Evolutionary conservation across 2,329 filamentous ascomycete genomes (phyloP).

Genomic region (Hypoxylon sp.): DNA sequence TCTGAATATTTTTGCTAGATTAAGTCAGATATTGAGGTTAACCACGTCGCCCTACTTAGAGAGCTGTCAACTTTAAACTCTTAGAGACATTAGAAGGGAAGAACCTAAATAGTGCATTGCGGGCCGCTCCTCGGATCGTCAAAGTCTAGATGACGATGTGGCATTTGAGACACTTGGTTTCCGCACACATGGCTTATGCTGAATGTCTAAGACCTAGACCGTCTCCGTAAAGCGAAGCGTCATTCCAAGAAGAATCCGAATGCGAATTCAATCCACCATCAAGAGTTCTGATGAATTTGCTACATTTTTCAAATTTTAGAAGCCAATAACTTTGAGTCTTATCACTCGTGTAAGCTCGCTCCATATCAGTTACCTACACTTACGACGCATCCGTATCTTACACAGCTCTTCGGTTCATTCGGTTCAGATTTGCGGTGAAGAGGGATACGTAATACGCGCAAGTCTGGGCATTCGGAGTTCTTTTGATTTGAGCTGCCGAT

Average conservation of each 20-base stretch:
- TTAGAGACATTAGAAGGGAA: not conserved
- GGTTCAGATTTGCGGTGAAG: constrained; percentile 5
- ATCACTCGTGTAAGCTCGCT: not conserved
- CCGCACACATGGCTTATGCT: not conserved
- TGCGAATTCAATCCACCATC: not conserved
- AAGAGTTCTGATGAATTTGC: not conserved
- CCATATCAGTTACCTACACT: not conserved
- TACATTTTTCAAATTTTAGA: too few species aligned
- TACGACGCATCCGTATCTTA: not conserved
- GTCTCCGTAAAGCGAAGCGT: not conserved
- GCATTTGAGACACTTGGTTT: not conserved
- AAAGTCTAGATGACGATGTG: not conserved
- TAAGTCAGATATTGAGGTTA: too few species aligned
- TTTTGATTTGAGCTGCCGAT: not conserved
- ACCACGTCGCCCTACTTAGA: too few species aligned
- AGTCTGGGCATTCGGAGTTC: constrained; percentile 5
- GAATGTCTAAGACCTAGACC: constrained; percentile 1
- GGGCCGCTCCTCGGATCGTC: not conserved
- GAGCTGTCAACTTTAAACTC: too few species aligned
- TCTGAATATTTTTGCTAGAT: too few species aligned
- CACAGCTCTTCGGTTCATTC: constrained; percentile 1
- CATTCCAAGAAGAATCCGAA: constrained; percentile 2
- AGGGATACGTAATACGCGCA: constrained; percentile 2
- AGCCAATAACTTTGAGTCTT: not conserved
- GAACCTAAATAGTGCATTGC: not conserved